Evolutionary conservation across 768 basidiomycete genomes (phyloP).

Genomic region (Lentinula detonsa): DNA sequence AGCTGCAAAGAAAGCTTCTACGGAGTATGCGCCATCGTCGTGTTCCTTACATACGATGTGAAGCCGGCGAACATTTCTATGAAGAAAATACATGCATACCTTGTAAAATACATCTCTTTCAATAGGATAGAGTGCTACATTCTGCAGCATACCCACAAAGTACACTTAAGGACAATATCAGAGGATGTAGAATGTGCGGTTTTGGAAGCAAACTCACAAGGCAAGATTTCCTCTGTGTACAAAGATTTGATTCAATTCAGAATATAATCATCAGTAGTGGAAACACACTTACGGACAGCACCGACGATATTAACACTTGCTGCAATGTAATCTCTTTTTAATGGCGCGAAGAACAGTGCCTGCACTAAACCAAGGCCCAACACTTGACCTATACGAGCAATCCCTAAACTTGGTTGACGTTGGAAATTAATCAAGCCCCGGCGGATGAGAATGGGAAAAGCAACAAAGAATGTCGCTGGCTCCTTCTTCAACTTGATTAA

Average conservation of each 20-base stretch:
- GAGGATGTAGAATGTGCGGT: background rate
- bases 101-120: slow-evolving; percentile 9
- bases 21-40: slow-evolving; percentile 8
- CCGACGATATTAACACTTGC: slow-evolving; percentile 7
- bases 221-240: slow-evolving; percentile 7
- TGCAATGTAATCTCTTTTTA: slow-evolving; percentile 6
- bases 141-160: slow-evolving; percentile 11
- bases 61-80: background rate
- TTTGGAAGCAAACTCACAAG: background rate
- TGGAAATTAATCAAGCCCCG: slow-evolving; percentile 3
- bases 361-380: background rate
- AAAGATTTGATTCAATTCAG: background rate
- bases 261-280: background rate
- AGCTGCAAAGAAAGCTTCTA: slow-evolving; percentile 6
- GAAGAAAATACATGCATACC: background rate
- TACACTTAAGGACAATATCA: background rate
- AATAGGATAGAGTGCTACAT: slow-evolving; percentile 7
- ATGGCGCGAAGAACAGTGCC: slow-evolving; percentile 8
- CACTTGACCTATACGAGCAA: slow-evolving; percentile 1
- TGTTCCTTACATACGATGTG: slow-evolving; percentile 2
- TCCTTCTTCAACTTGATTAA: background rate
- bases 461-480: background rate
- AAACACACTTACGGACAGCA: slow-evolving; percentile 1
- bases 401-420: slow-evolving; percentile 1
- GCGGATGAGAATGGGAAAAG: slow-evolving; percentile 3